Evolutionary conservation across 2,329 filamentous ascomycete species (phyloP).

Genomic region (Hypoxylon sp.): DNA sequence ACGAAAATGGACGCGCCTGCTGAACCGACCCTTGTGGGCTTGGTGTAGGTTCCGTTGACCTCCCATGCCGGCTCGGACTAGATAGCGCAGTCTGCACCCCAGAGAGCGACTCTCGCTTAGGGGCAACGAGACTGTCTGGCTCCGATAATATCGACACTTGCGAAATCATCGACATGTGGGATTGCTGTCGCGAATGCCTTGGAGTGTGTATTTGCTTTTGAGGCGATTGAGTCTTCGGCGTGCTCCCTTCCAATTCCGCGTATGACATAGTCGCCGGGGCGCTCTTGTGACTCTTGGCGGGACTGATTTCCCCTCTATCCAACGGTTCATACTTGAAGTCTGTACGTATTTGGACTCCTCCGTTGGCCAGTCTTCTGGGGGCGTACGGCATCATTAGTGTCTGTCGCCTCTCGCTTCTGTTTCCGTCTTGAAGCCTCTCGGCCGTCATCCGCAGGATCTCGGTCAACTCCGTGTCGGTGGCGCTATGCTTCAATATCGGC

Average conservation of each 20-base stretch:
- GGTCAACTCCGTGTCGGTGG: conserved; percentile 64
- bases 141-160: conserved; percentile 56
- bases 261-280: conserved; percentile 48
- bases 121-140: conserved; percentile 60
- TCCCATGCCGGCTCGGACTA: conserved; percentile 61
- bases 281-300: conserved; percentile 52
- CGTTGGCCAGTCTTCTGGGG: conserved; percentile 4
- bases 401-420: conserved; percentile 51
- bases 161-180: conserved; percentile 53
- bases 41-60: conserved; percentile 25
- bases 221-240: conserved; percentile 20
- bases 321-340: conserved; percentile 12
- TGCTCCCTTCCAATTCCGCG: conserved; percentile 48
- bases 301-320: conserved; percentile 49
- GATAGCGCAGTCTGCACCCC: conserved; percentile 57
- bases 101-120: conserved; percentile 55
- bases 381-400: conserved; percentile 45
- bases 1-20: conserved; percentile 45
- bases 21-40: conserved; percentile 34
- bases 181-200: conserved; percentile 40
- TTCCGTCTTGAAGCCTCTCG: conserved; percentile 62
- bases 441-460: conserved; percentile 69
- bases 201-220: conserved; percentile 41
- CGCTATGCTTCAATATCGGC: conserved; percentile 50
- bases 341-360: conserved; percentile 1